A percentile compares a stretch with the other conserved stretches of the same genome.
Conservation (phyloP, 2,329 filamentous ascomycete species). For the Tolypocladium ophioglossoides region DNA sequence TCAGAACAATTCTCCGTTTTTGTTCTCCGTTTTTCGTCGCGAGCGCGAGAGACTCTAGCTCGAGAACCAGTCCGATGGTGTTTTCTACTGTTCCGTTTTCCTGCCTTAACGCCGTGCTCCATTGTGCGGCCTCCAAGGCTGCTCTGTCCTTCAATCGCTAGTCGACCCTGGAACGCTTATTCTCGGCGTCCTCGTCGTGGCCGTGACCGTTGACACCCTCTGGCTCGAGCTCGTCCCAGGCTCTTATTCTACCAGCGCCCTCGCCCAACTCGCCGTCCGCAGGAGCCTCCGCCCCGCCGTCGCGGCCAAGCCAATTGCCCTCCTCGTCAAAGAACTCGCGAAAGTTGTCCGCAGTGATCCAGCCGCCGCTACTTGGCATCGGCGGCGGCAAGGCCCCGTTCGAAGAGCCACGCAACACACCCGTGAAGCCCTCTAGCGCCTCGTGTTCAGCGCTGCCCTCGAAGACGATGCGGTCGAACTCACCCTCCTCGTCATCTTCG, state of each 20-base stretch:
- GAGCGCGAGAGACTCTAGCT: neutral
- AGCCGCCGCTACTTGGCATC: constrained; percentile 64
- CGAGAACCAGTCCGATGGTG: neutral
- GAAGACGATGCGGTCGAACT: constrained; percentile 45
- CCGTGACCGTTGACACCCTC: constrained; percentile 32
- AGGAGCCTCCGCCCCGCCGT: constrained; percentile 22
- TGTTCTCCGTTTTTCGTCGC: neutral
- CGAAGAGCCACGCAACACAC: constrained; percentile 37
- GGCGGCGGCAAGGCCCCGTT: constrained; percentile 50
- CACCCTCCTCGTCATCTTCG: constrained; percentile 45
- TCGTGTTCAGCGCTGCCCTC: constrained; percentile 39
- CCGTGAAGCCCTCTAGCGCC: constrained; percentile 44
- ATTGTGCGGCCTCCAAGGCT: neutral
- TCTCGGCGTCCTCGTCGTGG: constrained; percentile 28
- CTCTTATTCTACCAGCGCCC: constrained; percentile 46
- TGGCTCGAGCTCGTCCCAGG: constrained; percentile 40
- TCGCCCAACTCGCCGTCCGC: constrained; percentile 42
- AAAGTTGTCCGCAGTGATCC: constrained; percentile 90
- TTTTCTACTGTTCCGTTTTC: neutral
- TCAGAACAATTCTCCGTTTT: too few species aligned
- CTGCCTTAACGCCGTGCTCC: constrained; percentile 11
- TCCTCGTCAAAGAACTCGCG: constrained; percentile 72
- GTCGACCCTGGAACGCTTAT: constrained; percentile 37
- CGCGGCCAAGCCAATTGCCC: constrained; percentile 60
- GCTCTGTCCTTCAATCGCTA: constrained; percentile 8